A percentile compares a stretch with the other conserved stretches of the same genome.
Evolutionary conservation across 176 grass and related monocot species (phyloP).

Genomic region (Oryza meridionalis): DNA sequence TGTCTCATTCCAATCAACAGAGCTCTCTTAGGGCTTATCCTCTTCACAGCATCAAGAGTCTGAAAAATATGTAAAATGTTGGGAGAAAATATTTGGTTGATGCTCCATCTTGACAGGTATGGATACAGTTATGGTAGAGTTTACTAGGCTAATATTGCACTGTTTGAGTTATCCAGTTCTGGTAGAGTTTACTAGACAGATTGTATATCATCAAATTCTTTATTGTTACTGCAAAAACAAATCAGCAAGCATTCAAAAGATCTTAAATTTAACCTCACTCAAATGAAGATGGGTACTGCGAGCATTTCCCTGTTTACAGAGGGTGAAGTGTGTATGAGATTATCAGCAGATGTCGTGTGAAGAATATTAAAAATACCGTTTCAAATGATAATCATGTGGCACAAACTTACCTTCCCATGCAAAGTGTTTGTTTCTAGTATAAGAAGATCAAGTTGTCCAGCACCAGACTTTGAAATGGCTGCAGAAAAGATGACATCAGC

Average conservation of each 20-base stretch:
- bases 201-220: not conserved
- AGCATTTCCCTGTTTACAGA: slow-evolving; percentile 40
- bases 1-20: slow-evolving; percentile 91
- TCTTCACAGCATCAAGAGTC: slow-evolving; percentile 80
- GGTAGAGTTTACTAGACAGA: not conserved
- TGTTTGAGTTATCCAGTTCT: not conserved
- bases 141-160: not conserved
- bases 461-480: slow-evolving; percentile 46
- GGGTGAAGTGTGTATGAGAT: slow-evolving; percentile 1
- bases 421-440: slow-evolving; percentile 42
- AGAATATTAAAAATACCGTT: not conserved
- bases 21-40: slow-evolving; percentile 76
- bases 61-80: slow-evolving; percentile 11
- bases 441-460: slow-evolving; percentile 35
- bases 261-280: slow-evolving; percentile 29
- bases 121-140: not conserved
- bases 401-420: slow-evolving; percentile 24
- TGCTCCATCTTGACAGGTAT: not conserved
- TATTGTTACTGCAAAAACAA: not conserved
- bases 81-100: slow-evolving; percentile 1
- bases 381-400: not conserved
- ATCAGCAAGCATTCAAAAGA: not conserved
- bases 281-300: slow-evolving; percentile 42
- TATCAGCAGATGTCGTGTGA: not conserved
- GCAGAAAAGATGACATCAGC: slow-evolving; percentile 16